phyloP scores from a whole-genome alignment of 192 early-diverging fungal species.

The Backusella macrospora region DNA sequence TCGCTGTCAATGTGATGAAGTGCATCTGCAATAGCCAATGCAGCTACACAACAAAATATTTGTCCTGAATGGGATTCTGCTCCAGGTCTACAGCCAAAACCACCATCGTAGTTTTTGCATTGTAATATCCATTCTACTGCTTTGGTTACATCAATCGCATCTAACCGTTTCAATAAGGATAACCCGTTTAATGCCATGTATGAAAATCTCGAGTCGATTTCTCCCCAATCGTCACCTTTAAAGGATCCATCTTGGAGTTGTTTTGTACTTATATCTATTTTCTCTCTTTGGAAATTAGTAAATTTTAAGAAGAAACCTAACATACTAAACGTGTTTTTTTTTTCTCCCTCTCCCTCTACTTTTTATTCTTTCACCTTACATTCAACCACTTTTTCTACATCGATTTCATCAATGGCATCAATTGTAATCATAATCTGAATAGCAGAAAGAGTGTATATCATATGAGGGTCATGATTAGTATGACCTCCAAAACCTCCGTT shows the following conservation, averaged over 20 bases:
- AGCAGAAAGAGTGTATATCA: slow-evolving; percentile 89
- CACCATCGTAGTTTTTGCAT: slow-evolving; percentile 97
- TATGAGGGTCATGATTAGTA: slow-evolving; percentile 85
- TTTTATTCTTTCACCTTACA: slow-evolving; percentile 53
- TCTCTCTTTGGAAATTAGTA: not conserved
- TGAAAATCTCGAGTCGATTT: slow-evolving; percentile 92
- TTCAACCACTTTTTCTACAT: slow-evolving; percentile 61
- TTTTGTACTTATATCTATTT: slow-evolving; percentile 61
- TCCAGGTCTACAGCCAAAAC: slow-evolving; percentile 87
- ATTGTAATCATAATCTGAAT: slow-evolving; percentile 85
- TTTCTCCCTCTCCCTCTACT: not conserved
- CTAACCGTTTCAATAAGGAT: slow-evolving; percentile 73
- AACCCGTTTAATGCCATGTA: slow-evolving; percentile 83
- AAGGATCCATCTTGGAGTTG: slow-evolving; percentile 80
- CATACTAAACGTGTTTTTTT: not conserved
- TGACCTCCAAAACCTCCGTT: slow-evolving; percentile 95
- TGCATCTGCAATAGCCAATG: slow-evolving; percentile 78
- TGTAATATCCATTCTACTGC: slow-evolving; percentile 71
- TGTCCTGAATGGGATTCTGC: slow-evolving; percentile 93
- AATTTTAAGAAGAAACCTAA: not conserved
- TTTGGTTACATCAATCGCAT: slow-evolving; percentile 63
- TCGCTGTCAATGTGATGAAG: slow-evolving; percentile 84
- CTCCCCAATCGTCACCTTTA: slow-evolving; percentile 90
- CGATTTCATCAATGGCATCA: slow-evolving; percentile 79
- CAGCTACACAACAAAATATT: slow-evolving; percentile 90